These are phyloP conservation scores for Aspergillus niger DNA, from an alignment of 2,329 filamentous ascomycete species.

Conservation along the genomic window DNA sequence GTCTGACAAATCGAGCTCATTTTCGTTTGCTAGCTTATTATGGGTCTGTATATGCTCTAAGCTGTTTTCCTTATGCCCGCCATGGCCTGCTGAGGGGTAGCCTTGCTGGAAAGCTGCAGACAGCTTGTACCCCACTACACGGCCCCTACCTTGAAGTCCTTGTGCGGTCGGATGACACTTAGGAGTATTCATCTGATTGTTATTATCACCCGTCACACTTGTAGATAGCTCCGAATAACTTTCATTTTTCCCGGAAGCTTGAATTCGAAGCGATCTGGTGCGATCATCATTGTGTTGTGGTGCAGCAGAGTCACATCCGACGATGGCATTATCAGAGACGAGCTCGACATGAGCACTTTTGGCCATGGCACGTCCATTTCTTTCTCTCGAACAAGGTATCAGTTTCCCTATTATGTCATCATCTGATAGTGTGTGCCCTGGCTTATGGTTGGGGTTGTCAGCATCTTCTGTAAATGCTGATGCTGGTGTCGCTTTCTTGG, in stretches of 20 bases:
- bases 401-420: neutral
- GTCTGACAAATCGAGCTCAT: neutral
- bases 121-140: conserved; percentile 26
- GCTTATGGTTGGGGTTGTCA: neutral
- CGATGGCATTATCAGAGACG: neutral
- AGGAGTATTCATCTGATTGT: neutral
- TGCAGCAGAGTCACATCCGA: neutral
- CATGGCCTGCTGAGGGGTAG: neutral
- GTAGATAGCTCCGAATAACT: neutral
- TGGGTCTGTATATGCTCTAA: neutral
- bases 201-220: too few relatives aligned
- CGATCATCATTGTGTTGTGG: too few relatives aligned
- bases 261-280: neutral
- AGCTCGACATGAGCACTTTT: neutral
- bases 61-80: neutral
- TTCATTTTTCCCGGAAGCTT: neutral
- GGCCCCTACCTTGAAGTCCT: conserved; percentile 23
- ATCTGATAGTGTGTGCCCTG: neutral
- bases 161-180: neutral
- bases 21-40: too few relatives aligned
- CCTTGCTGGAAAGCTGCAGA: conserved; percentile 22
- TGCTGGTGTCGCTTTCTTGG: neutral
- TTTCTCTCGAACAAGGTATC: neutral
- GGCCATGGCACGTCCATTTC: neutral
- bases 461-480: neutral